Percentiles rank a stretch among this genome's conserved stretches.
Conservation (phyloP, 1,284 basidiomycete species). For the Wallemia hederae region DNA sequence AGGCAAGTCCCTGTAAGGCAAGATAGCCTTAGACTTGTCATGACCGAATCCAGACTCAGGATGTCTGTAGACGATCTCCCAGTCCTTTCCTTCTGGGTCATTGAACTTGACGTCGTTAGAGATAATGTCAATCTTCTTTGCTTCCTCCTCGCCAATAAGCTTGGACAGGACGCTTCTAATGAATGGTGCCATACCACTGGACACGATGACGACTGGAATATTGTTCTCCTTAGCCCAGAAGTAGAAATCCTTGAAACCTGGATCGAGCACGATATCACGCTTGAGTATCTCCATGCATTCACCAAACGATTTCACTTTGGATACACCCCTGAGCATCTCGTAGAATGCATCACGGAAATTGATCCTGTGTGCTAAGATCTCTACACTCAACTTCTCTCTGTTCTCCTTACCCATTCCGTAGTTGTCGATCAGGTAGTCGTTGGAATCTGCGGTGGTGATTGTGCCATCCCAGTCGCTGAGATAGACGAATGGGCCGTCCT, state of each 20-base stretch:
- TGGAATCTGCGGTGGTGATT: neutral
- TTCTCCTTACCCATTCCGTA: neutral
- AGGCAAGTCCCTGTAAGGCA: slow-evolving; percentile 44
- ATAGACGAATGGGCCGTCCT: neutral
- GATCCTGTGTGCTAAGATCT: neutral
- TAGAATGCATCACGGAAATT: slow-evolving; percentile 3
- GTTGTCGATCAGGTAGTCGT: neutral
- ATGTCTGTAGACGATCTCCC: slow-evolving; percentile 65
- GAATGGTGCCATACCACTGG: slow-evolving; percentile 70
- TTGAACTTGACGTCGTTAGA: slow-evolving; percentile 50
- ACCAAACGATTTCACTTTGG: slow-evolving; percentile 26
- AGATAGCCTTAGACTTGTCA: slow-evolving; percentile 70
- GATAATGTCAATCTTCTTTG: slow-evolving; percentile 53
- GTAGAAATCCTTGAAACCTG: slow-evolving; percentile 63
- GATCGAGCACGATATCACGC: slow-evolving; percentile 51
- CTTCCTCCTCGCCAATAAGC: slow-evolving; percentile 39
- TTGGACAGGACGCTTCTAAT: slow-evolving; percentile 62
- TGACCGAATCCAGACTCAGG: slow-evolving; percentile 65
- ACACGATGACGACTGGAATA: slow-evolving; percentile 71
- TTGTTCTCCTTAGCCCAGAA: slow-evolving; percentile 42
- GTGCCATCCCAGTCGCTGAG: slow-evolving; percentile 1
- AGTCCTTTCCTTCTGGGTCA: slow-evolving; percentile 28
- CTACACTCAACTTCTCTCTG: neutral
- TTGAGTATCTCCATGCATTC: slow-evolving; percentile 39
- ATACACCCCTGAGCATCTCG: slow-evolving; percentile 3